Evolutionary conservation across 2,329 filamentous ascomycete species (phyloP).

Genomic region (Aspergillus latus): DNA sequence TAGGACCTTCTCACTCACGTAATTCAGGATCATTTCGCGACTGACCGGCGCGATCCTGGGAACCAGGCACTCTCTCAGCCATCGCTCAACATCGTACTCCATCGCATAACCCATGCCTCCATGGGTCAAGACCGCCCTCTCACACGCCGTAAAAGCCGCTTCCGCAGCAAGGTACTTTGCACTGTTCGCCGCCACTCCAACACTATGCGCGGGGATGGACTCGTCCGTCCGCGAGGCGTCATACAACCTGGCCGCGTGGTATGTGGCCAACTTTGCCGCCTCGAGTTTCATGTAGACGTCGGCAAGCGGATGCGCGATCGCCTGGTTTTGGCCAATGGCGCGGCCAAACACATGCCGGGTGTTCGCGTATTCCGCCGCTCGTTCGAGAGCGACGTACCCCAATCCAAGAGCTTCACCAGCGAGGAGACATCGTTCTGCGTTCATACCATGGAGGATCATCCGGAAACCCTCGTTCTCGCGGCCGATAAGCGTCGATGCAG

Average conservation of each 20-base stretch:
- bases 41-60: constrained; percentile 61
- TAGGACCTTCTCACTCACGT: constrained; percentile 47
- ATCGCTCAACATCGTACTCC: constrained; percentile 63
- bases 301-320: constrained; percentile 59
- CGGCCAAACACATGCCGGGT: constrained; percentile 63
- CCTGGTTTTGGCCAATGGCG: constrained; percentile 61
- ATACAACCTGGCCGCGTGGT: constrained; percentile 60
- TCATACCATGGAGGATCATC: constrained; percentile 77
- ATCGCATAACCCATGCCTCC: constrained; percentile 65
- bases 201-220: constrained; percentile 54
- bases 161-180: constrained; percentile 67
- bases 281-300: constrained; percentile 62
- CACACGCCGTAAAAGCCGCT: constrained; percentile 61
- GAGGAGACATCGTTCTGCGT: constrained; percentile 72
- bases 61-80: constrained; percentile 59
- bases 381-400: constrained; percentile 68
- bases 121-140: constrained; percentile 56
- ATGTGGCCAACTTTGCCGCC: constrained; percentile 61
- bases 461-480: constrained; percentile 74
- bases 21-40: constrained; percentile 50
- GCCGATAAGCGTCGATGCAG: constrained; percentile 65
- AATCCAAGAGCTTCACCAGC: constrained; percentile 78
- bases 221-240: constrained; percentile 54
- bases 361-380: constrained; percentile 64
- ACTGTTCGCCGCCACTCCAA: constrained; percentile 67